Evolutionary conservation across 2,329 filamentous ascomycete genomes (phyloP).

Genomic region (Colletotrichum tanaceti): DNA sequence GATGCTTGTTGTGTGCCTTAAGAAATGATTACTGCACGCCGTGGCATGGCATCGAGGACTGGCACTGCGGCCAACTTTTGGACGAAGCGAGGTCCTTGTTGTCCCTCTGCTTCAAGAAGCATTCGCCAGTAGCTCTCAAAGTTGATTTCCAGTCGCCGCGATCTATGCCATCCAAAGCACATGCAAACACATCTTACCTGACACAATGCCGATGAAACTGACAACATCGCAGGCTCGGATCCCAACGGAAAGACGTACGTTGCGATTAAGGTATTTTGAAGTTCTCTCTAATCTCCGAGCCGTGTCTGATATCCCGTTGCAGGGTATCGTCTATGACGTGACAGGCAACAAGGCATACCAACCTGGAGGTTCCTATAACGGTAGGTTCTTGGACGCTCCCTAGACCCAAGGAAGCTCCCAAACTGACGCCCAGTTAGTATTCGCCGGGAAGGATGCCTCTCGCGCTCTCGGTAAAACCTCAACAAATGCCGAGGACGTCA

Average conservation of each 20-base stretch:
- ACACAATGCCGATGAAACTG: neutral
- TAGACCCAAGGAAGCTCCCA: neutral
- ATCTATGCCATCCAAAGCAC: neutral
- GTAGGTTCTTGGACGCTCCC: conserved; percentile 61
- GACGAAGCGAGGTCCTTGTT: neutral
- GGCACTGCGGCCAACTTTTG: neutral
- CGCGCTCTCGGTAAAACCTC: conserved; percentile 88
- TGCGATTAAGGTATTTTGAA: conserved; percentile 70
- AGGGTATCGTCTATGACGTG: conserved; percentile 96
- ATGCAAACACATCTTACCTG: neutral
- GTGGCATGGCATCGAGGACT: neutral
- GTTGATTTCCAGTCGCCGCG: neutral
- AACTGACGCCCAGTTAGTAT: conserved; percentile 69
- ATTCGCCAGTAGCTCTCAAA: too few relatives aligned
- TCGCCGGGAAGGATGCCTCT: conserved; percentile 96
- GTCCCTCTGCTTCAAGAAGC: neutral
- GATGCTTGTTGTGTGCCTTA: neutral
- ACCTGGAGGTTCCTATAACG: conserved; percentile 84
- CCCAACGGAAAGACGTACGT: conserved; percentile 60
- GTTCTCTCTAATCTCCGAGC: fast-evolving
- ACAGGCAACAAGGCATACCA: conserved; percentile 89
- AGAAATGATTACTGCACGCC: too few relatives aligned
- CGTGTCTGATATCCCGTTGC: neutral
- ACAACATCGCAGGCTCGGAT: conserved; percentile 29
- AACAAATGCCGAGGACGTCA: conserved; percentile 85